Percentiles rank a stretch among this genome's conserved stretches.
These are phyloP conservation scores for Neoboletus subvelutipes DNA, from an alignment of 768 basidiomycete species.

Conservation along the genomic window DNA sequence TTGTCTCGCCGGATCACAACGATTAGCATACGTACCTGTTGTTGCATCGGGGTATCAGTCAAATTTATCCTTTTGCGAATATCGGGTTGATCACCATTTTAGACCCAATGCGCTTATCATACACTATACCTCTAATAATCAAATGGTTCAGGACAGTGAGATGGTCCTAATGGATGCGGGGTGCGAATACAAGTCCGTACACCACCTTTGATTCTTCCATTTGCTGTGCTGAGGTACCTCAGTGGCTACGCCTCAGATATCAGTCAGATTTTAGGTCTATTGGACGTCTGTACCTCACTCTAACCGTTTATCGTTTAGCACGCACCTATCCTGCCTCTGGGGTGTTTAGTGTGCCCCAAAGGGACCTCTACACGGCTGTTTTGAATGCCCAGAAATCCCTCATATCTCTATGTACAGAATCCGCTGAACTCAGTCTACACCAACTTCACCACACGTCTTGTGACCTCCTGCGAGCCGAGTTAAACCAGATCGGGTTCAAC, in stretches of 20 bases:
- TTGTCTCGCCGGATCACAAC: conserved; percentile 72
- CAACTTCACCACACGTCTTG: conserved; percentile 78
- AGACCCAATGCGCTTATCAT: conserved; percentile 89
- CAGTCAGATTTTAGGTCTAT: conserved; percentile 47
- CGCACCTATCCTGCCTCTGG: conserved; percentile 89
- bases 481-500: conserved; percentile 60
- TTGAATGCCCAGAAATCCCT: conserved; percentile 71
- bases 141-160: conserved; percentile 66
- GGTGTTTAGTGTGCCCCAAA: conserved; percentile 73
- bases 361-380: conserved; percentile 81
- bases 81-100: background rate
- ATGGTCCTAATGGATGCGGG: conserved; percentile 88
- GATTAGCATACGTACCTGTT: conserved; percentile 96
- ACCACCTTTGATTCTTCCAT: background rate
- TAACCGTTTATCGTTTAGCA: conserved; percentile 42
- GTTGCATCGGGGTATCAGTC: conserved; percentile 81
- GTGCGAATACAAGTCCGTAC: conserved; percentile 81
- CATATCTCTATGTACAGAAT: conserved; percentile 58
- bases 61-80: background rate
- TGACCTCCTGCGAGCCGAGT: conserved; percentile 62
- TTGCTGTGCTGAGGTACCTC: conserved; percentile 7
- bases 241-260: conserved; percentile 96
- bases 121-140: conserved; percentile 93
- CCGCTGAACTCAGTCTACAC: conserved; percentile 57
- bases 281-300: background rate